phyloP scores from a whole-genome alignment of 805 yeast genomes.

The Myxozyma lipomycoides region DNA sequence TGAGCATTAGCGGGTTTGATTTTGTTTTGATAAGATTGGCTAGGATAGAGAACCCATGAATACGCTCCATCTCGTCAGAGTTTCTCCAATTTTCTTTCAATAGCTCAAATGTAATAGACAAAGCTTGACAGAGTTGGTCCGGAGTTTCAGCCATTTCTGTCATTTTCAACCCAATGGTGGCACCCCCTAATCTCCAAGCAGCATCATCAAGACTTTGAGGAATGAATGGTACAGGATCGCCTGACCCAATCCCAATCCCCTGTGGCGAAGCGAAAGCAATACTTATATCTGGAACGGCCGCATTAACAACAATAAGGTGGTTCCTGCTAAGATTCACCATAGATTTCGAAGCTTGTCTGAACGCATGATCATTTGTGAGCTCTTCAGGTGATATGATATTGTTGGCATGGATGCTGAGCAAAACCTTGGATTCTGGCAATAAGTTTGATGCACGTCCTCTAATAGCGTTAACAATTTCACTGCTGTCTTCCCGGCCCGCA shows the following conservation, averaged over 20 bases:
- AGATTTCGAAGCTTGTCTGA: conserved; percentile 18
- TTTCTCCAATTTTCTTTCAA: conserved; percentile 50
- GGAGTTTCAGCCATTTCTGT: conserved; percentile 45
- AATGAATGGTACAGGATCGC: conserved; percentile 25
- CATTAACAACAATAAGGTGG: conserved; percentile 23
- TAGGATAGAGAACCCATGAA: conserved; percentile 58
- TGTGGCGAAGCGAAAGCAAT: conserved; percentile 21
- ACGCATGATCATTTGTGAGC: conserved; percentile 16
- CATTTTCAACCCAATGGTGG: conserved; percentile 45
- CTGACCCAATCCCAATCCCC: conserved; percentile 24
- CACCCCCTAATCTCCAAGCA: conserved; percentile 47
- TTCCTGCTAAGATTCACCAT: conserved; percentile 16
- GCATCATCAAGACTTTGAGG: conserved; percentile 27
- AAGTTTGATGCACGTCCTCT: conserved; percentile 27
- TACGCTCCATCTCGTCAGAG: conserved; percentile 54
- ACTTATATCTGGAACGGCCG: conserved; percentile 25
- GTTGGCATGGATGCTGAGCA: conserved; percentile 27
- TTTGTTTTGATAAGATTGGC: conserved; percentile 52
- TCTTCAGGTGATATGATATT: conserved; percentile 16
- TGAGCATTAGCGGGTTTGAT: conserved; percentile 34
- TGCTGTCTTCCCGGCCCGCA: conserved; percentile 19
- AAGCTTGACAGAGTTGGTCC: conserved; percentile 36
- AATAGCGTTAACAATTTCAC: conserved; percentile 28
- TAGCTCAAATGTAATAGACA: conserved; percentile 44
- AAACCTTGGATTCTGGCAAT: conserved; percentile 25